Evolutionary conservation across 257 asterid genomes (phyloP), one percentile per base, ranked within the genome.

Genomic region (Fraxinus anomala): DNA sequence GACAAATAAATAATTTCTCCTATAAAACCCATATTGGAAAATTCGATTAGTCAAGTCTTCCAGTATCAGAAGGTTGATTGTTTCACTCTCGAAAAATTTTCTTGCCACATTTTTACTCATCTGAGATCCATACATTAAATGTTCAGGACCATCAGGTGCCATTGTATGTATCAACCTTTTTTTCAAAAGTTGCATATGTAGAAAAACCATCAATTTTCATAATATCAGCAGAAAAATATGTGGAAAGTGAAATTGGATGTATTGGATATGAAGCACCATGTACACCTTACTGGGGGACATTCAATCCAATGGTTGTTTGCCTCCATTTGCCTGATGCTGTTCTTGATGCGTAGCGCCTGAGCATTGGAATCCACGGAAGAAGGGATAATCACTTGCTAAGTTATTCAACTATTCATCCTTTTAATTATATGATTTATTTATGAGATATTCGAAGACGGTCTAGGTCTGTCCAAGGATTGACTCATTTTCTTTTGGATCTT

Each of bases 91-190:
- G 2, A 23, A 4, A 7, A 8, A 12, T 3, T 2, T 1, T 59
- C 17, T 42, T 19, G 23, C 11, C 31, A 44, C 54, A 44, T 44
- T 44, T 8, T 7, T 39, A 39, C 12, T 39, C 3, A 39, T 39
- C 44, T 9, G 44, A 8, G 44, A 9, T 39, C 13, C 13, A 9
- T 40, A 40, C 0, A 40, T 40, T 9, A 40, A 40, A 14, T 40
- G 7, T 36, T 23, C 69, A 92, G 97, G 97, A 92, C 31, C 97
- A 47, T 23, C 69, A 92, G 97, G 97, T 94, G 36, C 97, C 99
- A 33, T 73, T 94, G 8, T 93, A 91, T 69, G 96, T 94, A 37
- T 84, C 84, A 14, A 94, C 98, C 34, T 31, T 31, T 31, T 31
- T 31, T 31, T 3, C 96, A 23, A 79, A 79, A 68, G 90, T 93